Conservation (phyloP, 129 eudicot genomes). For the Escallonia rubra region DNA sequence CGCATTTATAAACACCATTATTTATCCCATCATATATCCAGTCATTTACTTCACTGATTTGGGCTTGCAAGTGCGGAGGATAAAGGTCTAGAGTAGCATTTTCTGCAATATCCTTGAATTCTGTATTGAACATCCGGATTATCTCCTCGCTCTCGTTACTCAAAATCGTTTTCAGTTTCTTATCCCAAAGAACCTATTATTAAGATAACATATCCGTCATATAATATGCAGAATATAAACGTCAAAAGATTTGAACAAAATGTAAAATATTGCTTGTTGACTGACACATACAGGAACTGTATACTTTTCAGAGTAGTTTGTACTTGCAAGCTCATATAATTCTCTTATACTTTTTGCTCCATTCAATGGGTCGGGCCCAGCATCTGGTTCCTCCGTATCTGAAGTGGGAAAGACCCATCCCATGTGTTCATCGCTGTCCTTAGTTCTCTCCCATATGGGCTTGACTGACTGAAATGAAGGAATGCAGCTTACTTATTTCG, state of each 20-base stretch:
- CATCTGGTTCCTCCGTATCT: slow-evolving; percentile 73
- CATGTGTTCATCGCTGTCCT: slow-evolving; percentile 84
- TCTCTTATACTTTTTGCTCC: slow-evolving; percentile 77
- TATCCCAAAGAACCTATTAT: slow-evolving; percentile 87
- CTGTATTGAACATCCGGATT: slow-evolving; percentile 82
- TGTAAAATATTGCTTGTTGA: not conserved
- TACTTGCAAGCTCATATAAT: slow-evolving; percentile 78
- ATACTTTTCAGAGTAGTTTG: slow-evolving; percentile 79
- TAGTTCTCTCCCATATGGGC: slow-evolving; percentile 88
- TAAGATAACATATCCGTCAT: slow-evolving; percentile 13
- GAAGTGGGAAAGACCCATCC: slow-evolving; percentile 91
- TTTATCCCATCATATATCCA: slow-evolving; percentile 78
- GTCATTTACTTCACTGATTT: slow-evolving; percentile 66
- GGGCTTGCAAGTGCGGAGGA: slow-evolving; percentile 61
- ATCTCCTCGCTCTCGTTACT: slow-evolving; percentile 91
- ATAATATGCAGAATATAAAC: not conserved
- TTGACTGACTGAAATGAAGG: slow-evolving; percentile 60
- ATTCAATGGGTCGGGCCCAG: slow-evolving; percentile 65
- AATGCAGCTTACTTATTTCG: not conserved
- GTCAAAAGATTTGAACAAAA: not conserved
- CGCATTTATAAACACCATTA: slow-evolving; percentile 89
- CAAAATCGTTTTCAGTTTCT: slow-evolving; percentile 76
- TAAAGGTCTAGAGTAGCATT: slow-evolving; percentile 76
- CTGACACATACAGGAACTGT: slow-evolving; percentile 77
- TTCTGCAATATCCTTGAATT: slow-evolving; percentile 81